These are phyloP conservation scores for Pythium plurisporium DNA, from an alignment of 352 stramenopile species.

Conservation along the genomic window DNA sequence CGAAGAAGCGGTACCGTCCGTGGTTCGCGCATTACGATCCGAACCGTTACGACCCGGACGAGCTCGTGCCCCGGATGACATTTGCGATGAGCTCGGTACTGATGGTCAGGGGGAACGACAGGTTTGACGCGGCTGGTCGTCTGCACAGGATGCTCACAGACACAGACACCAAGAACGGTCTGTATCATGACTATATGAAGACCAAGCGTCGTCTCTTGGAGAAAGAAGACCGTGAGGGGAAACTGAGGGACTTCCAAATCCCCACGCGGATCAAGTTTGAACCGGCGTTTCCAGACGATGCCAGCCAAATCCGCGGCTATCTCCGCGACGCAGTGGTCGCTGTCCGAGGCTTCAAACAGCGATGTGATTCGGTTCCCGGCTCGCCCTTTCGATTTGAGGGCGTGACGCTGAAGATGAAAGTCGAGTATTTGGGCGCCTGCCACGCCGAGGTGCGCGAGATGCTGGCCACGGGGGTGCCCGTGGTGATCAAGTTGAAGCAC, in stretches of 20 bases:
- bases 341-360: neutral
- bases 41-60: neutral
- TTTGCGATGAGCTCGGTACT: neutral
- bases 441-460: neutral
- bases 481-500: neutral
- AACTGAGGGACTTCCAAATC: neutral
- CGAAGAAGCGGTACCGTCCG: neutral
- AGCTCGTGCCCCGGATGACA: constrained; percentile 1
- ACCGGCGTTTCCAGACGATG: neutral
- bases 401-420: neutral
- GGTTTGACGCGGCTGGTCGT: neutral
- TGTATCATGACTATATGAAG: neutral
- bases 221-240: neutral
- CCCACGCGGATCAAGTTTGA: neutral
- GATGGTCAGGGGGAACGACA: neutral
- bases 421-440: neutral
- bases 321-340: neutral
- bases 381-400: neutral
- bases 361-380: neutral
- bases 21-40: neutral
- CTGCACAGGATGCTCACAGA: neutral
- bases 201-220: neutral
- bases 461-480: neutral
- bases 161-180: neutral
- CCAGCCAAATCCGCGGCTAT: neutral